These are phyloP conservation scores for Lasiodiplodia sp. DNA, from an alignment of 2,329 filamentous ascomycete species.

Conservation along the genomic window DNA sequence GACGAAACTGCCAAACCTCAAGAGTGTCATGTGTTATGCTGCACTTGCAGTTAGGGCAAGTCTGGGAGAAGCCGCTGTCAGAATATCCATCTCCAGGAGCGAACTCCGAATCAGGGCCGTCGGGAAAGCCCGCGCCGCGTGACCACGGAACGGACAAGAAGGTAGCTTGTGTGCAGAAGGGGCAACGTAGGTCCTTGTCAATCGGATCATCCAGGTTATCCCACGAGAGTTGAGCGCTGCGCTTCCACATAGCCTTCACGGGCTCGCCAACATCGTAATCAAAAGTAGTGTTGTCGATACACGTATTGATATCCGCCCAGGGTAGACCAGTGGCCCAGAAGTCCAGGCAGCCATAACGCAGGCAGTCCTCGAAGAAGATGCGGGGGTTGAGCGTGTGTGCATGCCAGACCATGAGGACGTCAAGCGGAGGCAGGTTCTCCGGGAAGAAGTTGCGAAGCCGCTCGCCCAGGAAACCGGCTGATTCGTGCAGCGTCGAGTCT, in stretches of 20 bases:
- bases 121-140: background rate
- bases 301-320: conserved; percentile 65
- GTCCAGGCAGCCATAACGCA: conserved; percentile 63
- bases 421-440: conserved; percentile 48
- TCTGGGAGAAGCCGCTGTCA: conserved; percentile 60
- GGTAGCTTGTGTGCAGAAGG: conserved; percentile 54
- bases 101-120: background rate
- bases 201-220: conserved; percentile 62
- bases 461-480: background rate
- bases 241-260: conserved; percentile 57
- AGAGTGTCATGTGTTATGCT: conserved; percentile 65
- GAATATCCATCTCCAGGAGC: conserved; percentile 65
- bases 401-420: conserved; percentile 83
- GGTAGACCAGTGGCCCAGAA: conserved; percentile 71
- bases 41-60: conserved; percentile 61
- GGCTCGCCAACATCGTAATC: conserved; percentile 59
- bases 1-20: conserved; percentile 67
- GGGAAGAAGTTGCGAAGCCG: conserved; percentile 5
- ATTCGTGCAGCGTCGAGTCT: background rate
- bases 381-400: conserved; percentile 79
- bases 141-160: conserved; percentile 61
- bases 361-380: conserved; percentile 75
- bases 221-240: conserved; percentile 62
- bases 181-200: conserved; percentile 62
- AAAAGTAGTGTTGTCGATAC: conserved; percentile 66